phyloP scores from a whole-genome alignment of 768 basidiomycete species.

The Megacollybia marginata region DNA sequence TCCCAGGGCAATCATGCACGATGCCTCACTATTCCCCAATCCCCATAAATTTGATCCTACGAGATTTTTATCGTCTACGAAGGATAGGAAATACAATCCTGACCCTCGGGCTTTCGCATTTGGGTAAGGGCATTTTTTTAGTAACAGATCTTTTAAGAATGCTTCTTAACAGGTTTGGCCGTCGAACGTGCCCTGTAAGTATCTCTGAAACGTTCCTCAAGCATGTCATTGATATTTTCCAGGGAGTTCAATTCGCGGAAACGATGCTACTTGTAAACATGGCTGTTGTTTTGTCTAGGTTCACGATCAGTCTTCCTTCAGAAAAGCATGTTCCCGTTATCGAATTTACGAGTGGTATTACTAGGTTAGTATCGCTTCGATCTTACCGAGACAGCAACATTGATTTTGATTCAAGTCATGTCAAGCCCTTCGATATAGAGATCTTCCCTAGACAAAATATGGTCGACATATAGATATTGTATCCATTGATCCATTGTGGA shows the following conservation, averaged over 20 bases:
- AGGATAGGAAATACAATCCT: constrained; percentile 11
- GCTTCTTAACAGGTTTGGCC: constrained; percentile 7
- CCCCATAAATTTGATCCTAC: constrained; percentile 32
- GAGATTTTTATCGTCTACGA: constrained; percentile 17
- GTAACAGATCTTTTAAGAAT: no score
- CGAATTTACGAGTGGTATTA: constrained; percentile 22
- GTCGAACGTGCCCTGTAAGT: constrained; percentile 25
- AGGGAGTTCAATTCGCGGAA: constrained; percentile 21
- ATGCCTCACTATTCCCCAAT: constrained; percentile 31
- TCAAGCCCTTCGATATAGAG: constrained; percentile 10
- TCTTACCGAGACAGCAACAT: background rate
- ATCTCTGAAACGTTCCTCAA: background rate
- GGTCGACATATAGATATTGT: no score
- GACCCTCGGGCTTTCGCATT: constrained; percentile 25
- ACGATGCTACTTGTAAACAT: constrained; percentile 23
- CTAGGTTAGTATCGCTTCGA: constrained; percentile 16
- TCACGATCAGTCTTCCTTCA: constrained; percentile 17
- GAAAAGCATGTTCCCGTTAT: constrained; percentile 8
- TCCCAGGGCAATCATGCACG: constrained; percentile 36
- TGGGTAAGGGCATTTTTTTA: constrained; percentile 12
- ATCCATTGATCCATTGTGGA: no score
- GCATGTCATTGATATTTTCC: background rate
- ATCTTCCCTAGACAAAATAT: constrained; percentile 2
- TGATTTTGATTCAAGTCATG: constrained; percentile 6
- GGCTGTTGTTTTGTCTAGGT: constrained; percentile 22